phyloP scores from a whole-genome alignment of 805 yeast species.

The Sugiyamaella valdiviana region DNA sequence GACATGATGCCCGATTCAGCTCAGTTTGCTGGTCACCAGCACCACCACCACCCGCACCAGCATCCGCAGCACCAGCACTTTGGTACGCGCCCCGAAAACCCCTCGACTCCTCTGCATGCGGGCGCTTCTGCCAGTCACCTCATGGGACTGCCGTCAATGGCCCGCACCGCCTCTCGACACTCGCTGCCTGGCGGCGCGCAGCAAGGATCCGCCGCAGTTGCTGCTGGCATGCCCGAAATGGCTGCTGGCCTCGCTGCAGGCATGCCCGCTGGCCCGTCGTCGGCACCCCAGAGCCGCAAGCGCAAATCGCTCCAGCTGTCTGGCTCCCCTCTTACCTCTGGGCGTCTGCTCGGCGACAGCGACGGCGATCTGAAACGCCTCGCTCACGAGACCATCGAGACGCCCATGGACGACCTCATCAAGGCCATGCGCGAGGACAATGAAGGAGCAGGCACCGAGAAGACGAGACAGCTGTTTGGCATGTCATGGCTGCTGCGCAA shows the following conservation, averaged over 20 bases:
- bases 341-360: conserved; percentile 11
- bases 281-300: conserved; percentile 2
- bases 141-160: background rate
- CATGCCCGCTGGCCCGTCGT: background rate
- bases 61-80: background rate
- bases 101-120: background rate
- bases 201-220: too few species aligned
- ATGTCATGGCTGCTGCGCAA: conserved; percentile 71
- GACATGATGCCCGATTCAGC: background rate
- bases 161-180: background rate
- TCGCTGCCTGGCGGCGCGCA: background rate
- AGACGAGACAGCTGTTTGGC: conserved; percentile 60
- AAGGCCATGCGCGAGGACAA: conserved; percentile 16
- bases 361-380: conserved; percentile 15
- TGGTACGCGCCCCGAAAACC: background rate
- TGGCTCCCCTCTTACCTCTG: background rate
- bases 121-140: too few species aligned
- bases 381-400: conserved; percentile 12
- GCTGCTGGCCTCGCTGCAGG: background rate
- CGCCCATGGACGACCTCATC: conserved; percentile 18
- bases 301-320: conserved; percentile 9
- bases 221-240: background rate
- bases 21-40: background rate
- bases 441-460: conserved; percentile 25
- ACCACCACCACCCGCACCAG: conserved; percentile 7